Evolutionary conservation across 148 eudicot genomes (phyloP).

Genomic region (Dianthus caryophyllus): DNA sequence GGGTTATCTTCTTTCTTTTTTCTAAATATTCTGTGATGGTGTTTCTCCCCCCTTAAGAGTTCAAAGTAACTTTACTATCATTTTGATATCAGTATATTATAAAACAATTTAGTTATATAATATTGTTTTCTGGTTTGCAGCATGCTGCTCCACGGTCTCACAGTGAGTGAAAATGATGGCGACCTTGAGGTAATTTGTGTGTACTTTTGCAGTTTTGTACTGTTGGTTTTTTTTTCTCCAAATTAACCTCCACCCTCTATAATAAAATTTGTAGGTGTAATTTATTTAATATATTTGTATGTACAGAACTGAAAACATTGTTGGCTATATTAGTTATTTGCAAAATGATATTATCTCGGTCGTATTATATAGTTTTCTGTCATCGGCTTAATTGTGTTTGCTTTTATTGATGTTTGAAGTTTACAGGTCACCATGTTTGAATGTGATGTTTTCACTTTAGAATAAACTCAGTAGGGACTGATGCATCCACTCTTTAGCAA

Average conservation of each 20-base stretch:
- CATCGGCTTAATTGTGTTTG: neutral
- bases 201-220: neutral
- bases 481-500: too few species aligned
- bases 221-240: neutral
- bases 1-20: slow-evolving; percentile 45
- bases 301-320: neutral
- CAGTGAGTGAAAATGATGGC: slow-evolving; percentile 77
- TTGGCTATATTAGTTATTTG: neutral
- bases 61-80: neutral
- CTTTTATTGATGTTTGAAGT: neutral
- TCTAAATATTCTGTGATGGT: neutral
- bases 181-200: slow-evolving; percentile 68
- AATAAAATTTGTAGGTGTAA: neutral
- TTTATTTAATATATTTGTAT: neutral
- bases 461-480: too few species aligned
- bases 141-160: slow-evolving; percentile 85
- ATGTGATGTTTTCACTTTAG: neutral
- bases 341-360: neutral
- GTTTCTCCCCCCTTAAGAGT: slow-evolving; percentile 5
- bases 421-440: neutral
- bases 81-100: neutral
- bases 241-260: neutral
- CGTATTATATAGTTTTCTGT: neutral
- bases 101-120: slow-evolving; percentile 14
- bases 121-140: slow-evolving; percentile 40